Base-by-base conservation (phyloP, 2,329 filamentous ascomycete genomes). In the Microcyclosporella mali region DNA sequence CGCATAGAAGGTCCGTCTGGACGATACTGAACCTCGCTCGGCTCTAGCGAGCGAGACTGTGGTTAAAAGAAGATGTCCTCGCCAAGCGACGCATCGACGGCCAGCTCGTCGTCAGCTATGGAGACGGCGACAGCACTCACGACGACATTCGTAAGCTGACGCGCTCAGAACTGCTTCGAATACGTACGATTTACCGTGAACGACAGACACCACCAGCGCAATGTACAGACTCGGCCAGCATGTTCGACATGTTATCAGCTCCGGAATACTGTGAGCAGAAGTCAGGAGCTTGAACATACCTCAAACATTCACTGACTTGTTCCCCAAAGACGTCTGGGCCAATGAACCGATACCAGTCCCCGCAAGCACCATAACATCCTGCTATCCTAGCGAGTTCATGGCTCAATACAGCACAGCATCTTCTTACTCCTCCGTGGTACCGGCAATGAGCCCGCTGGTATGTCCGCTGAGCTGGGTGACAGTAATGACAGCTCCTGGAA, bases 391-490 rank as follows among this genome's bases (percentile, higher is more conserved):
- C 31, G 31, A 49, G 25, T 49, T 34, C 34, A 38, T 49, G 8
- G 42, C 10, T 27, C 25, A 17, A 18, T 49, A 49, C 32, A 39
- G 21, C 14, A 40, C 46, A 18, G 31, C 34, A 29, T 32, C 14
- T 2, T 8, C 17, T 21, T 28, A 16, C 14, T 42, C 40, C 4
- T 49, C 46, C 3, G 34, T 40, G 2, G 46, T 49, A 12, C 42
- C 46, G 9, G 42, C 46, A 2, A 45, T 49, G 46, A 42, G 29
- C 15, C 46, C 46, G 10, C 19, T 49, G 10, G 42, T 49, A 12
- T 49, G 46, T 29, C 46, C 46, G 9, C 17, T 37, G 17, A 43
- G 39, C 29, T 49, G 46, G 46, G 31, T 21, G 17, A 49, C 42
- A 11, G 42, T 45, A 14, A 40, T 45, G 41, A 49, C 42, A 9